A percentile compares a stretch with the other conserved stretches of the same genome.
These are phyloP conservation scores for Beauveria caledonica DNA, from an alignment of 2,329 filamentous ascomycete species.

Conservation along the genomic window DNA sequence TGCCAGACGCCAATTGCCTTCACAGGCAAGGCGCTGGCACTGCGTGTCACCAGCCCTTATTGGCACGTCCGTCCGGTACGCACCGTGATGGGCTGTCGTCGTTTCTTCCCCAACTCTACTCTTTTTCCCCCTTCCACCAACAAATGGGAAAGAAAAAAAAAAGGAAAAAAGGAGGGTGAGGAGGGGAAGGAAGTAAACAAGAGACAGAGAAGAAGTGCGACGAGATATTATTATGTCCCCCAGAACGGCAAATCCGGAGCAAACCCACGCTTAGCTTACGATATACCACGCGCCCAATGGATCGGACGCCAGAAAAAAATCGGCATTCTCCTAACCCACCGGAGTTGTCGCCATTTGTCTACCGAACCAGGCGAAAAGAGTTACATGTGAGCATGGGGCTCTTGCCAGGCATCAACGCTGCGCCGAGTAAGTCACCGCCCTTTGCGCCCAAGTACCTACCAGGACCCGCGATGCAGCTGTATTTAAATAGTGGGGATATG, in stretches of 20 bases:
- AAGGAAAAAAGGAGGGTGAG: not conserved
- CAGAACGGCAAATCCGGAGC: constrained; percentile 1
- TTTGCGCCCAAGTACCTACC: constrained; percentile 6
- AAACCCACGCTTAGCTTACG: constrained; percentile 5
- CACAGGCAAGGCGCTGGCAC: not conserved
- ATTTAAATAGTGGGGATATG: not conserved
- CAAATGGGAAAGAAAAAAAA: constrained; percentile 7
- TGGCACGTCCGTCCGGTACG: not conserved
- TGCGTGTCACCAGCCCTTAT: too few relatives aligned
- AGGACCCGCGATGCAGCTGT: not conserved
- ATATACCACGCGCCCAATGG: constrained; percentile 3
- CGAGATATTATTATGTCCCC: not conserved
- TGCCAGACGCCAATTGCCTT: not conserved
- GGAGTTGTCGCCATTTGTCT: not conserved
- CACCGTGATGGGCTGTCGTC: not conserved
- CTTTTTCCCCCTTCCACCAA: constrained; percentile 3
- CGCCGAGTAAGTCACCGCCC: constrained; percentile 6
- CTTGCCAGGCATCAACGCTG: constrained; percentile 1
- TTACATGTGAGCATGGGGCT: constrained; percentile 6
- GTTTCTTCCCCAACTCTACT: not conserved
- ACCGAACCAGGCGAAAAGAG: not conserved
- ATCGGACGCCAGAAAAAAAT: not conserved
- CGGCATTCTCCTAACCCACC: not conserved
- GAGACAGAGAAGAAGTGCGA: constrained; percentile 4
- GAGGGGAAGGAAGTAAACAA: not conserved